A percentile compares a stretch with the other conserved stretches of the same genome.
Evolutionary conservation across 2,329 filamentous ascomycete genomes (phyloP).

Genomic region (Claviceps sp.): DNA sequence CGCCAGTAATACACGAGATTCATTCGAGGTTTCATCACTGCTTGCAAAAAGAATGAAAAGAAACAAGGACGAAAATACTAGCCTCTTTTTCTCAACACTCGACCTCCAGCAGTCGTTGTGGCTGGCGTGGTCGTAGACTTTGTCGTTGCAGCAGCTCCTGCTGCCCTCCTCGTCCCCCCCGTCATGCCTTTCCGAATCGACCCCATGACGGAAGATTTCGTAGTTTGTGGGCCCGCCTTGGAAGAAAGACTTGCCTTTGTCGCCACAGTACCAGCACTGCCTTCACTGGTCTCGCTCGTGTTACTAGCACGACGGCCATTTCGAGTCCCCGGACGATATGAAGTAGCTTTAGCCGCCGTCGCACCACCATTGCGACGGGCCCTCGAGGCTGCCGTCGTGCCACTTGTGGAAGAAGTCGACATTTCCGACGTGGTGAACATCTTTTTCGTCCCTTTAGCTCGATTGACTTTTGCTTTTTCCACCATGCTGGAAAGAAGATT

Average conservation of each 20-base stretch:
- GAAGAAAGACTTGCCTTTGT: conserved; percentile 34
- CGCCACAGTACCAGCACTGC: conserved; percentile 51
- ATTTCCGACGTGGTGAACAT: conserved; percentile 28
- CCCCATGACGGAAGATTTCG: conserved; percentile 40
- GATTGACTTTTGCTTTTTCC: conserved; percentile 44
- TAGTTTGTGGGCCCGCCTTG: conserved; percentile 16
- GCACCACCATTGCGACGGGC: conserved; percentile 23
- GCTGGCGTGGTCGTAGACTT: conserved; percentile 26
- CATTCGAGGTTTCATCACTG: background rate
- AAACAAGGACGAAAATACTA: conserved; percentile 13
- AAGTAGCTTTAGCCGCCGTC: conserved; percentile 17
- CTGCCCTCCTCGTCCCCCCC: conserved; percentile 35
- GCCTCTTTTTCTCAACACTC: conserved; percentile 42
- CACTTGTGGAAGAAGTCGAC: conserved; percentile 26
- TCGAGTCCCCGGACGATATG: conserved; percentile 28
- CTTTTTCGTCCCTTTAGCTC: conserved; percentile 34
- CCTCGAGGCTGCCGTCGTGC: conserved; percentile 20
- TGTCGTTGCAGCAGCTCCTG: conserved; percentile 11
- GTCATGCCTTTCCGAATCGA: conserved; percentile 40
- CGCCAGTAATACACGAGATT: background rate
- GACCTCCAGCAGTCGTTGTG: conserved; percentile 31
- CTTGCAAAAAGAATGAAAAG: background rate
- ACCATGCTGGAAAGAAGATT: conserved; percentile 43
- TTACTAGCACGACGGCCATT: conserved; percentile 41
- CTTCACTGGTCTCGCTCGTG: conserved; percentile 49